Evolutionary conservation across 2,329 filamentous ascomycete species (phyloP), one percentile per base, ranked within the genome.

Genomic region (Colletotrichum tofieldiae): DNA sequence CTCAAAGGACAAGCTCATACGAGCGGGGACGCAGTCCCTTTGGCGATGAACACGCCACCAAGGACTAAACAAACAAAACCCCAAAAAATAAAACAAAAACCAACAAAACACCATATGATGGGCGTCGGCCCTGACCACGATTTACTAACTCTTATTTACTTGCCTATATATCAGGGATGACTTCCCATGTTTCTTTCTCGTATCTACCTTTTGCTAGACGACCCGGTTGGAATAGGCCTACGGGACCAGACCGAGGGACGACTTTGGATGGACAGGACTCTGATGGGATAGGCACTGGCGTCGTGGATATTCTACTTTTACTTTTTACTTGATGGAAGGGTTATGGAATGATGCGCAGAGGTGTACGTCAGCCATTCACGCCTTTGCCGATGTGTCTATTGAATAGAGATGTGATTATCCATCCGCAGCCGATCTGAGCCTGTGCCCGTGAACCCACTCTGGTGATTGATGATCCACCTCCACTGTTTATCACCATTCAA

Each of bases 11-110:
- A 43, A 77, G 75, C 49, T 77, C 78, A 26, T 74, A 77, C 55
- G 76, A 77, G 51, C 79, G 81, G 69, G 78, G 81, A 63, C 77
- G 77, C 70, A 89, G 87, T 75, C 89, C 88, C 1, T 91, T 91
- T 76, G 85, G 87, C 26, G 89, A 91, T 74, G 87, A 89, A 76
- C 84, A 91, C 75, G 89, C 88, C 63, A 86, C 89, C 39, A 85
- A 84, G 75, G 87, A 88, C 74, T 85, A 77, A 80, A 74, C 11
- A 43, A 52, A 23, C 35, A 47, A 6, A 39, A 39, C 39, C 11
- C 14, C 26, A 39, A 58, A 20, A 54, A 61, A 55, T 9, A 62
- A 67, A 61, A 43, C 5, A 32, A 35, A 16, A 29, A 5, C 54
- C 32, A 6, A n/a, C 35, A 26, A 59, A 69, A 63, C 43, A 35